Evolutionary conservation across 2,329 filamentous ascomycete species (phyloP).

Genomic region (Fusarium scirpi): DNA sequence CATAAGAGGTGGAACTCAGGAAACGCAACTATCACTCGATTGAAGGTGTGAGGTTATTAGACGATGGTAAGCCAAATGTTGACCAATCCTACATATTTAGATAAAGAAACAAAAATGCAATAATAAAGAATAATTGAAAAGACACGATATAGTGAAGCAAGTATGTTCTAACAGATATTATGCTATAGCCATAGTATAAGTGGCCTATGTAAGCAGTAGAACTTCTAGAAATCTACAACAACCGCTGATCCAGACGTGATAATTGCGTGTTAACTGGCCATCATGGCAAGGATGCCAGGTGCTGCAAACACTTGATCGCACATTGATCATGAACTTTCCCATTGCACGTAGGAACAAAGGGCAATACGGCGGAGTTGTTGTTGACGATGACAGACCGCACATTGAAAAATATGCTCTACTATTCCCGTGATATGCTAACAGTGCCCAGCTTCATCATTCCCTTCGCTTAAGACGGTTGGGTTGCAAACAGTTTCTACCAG

Average conservation of each 20-base stretch:
- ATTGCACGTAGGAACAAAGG: not conserved
- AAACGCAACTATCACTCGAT: slow-evolving; percentile 16
- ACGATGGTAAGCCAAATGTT: not conserved
- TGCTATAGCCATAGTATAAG: not conserved
- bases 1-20: slow-evolving; percentile 4
- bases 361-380: slow-evolving; percentile 18
- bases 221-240: not conserved
- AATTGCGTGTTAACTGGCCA: not conserved
- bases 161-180: not conserved
- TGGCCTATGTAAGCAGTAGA: not conserved
- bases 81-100: not conserved
- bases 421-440: slow-evolving; percentile 7
- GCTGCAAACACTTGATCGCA: not conserved
- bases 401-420: not conserved
- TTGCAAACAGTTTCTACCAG: not conserved
- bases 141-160: not conserved
- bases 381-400: slow-evolving; percentile 6
- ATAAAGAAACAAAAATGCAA: not conserved
- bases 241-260: not conserved
- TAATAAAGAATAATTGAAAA: not conserved
- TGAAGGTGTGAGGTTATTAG: not conserved
- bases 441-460: slow-evolving; percentile 8
- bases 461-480: not conserved
- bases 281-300: no score
- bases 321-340: not conserved